Conservation (phyloP, 352 stramenopile species). For the Globisporangium alternatum region DNA sequence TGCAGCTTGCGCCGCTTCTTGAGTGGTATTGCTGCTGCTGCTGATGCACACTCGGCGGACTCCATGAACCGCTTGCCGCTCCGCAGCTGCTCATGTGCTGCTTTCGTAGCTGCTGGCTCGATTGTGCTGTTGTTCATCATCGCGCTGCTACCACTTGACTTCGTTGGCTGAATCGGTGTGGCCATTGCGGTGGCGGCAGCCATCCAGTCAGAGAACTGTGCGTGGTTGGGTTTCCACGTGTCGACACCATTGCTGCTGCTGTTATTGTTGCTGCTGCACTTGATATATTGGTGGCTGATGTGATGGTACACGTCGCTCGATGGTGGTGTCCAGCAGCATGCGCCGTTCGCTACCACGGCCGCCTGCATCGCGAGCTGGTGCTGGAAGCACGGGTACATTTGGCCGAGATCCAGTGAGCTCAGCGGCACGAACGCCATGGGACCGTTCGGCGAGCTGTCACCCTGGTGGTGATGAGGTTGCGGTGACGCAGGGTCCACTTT, state of each 20-base stretch:
- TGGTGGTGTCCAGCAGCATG: conserved; percentile 15
- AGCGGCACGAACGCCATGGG: conserved; percentile 21
- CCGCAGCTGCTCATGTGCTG: conserved; percentile 28
- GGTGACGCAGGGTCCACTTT: not conserved
- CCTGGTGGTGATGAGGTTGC: conserved; percentile 4
- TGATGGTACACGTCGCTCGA: conserved; percentile 3
- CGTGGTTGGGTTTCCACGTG: not conserved
- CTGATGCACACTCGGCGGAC: not conserved
- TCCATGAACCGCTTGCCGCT: conserved; percentile 40
- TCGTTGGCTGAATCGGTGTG: not conserved
- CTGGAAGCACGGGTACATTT: conserved; percentile 22
- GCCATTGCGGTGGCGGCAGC: not conserved
- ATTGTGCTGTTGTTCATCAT: conserved; percentile 31
- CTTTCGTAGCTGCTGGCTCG: conserved; percentile 45
- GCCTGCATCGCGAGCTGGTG: conserved; percentile 31
- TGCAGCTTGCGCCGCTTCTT: conserved; percentile 14
- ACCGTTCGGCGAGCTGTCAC: conserved; percentile 5
- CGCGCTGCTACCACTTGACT: not conserved
- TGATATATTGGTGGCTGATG: conserved; percentile 2
- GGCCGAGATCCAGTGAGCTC: conserved; percentile 22
- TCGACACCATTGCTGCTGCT: not conserved
- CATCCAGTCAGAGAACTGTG: conserved; percentile 5
- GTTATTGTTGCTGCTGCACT: not conserved
- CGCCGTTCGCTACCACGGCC: conserved; percentile 1
- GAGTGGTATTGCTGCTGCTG: not conserved